Conservation (phyloP, 2,329 filamentous ascomycete species). For the Fusarium continuum region DNA sequence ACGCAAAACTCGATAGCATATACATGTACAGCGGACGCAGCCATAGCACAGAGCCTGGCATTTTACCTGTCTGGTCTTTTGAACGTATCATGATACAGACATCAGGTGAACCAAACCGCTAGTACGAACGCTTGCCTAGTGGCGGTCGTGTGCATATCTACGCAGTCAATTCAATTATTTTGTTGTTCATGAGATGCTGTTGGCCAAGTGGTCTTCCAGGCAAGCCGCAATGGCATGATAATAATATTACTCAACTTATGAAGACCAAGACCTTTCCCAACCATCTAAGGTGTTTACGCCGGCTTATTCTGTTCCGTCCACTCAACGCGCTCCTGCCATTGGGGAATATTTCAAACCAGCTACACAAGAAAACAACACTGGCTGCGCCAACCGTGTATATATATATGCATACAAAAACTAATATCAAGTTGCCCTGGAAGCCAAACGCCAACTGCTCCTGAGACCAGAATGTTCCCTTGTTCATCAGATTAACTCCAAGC, state of each 20-base stretch:
- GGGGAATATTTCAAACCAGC: constrained; percentile 17
- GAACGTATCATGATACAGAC: neutral
- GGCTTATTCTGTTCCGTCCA: neutral
- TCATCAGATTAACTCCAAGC: constrained; percentile 35
- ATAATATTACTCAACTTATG: neutral
- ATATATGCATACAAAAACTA: constrained; percentile 8
- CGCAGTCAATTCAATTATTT: too few species aligned
- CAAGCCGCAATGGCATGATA: neutral
- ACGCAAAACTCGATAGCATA: too few species aligned
- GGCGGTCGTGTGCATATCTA: too few species aligned
- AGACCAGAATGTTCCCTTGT: neutral
- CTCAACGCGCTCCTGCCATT: neutral
- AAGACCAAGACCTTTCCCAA: neutral
- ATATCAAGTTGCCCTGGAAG: neutral
- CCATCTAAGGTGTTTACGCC: constrained; percentile 23
- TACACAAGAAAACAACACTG: constrained; percentile 17
- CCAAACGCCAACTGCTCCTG: constrained; percentile 5
- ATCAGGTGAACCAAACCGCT: neutral
- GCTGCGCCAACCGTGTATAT: constrained; percentile 38
- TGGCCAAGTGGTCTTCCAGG: too few species aligned
- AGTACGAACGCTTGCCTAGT: neutral
- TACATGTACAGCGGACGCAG: too few species aligned
- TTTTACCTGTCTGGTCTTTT: too few species aligned
- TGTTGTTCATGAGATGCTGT: too few species aligned
- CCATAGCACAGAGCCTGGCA: neutral